phyloP scores from a whole-genome alignment of 495 filamentous ascomycete species.

The Aspergillus avenaceus region DNA sequence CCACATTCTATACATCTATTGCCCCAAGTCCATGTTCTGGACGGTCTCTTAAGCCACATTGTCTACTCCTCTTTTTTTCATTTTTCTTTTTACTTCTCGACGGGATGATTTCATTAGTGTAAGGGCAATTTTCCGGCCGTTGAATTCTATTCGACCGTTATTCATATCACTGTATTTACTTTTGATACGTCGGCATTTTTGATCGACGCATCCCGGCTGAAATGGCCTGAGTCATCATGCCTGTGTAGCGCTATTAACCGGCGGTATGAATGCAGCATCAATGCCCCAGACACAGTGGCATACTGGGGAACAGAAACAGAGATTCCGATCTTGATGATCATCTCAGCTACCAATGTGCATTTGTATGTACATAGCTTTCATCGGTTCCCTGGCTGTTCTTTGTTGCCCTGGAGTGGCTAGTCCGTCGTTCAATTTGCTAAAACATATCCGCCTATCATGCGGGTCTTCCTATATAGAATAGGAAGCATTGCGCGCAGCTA shows the following conservation, averaged over 20 bases:
- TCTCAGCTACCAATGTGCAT: slow-evolving; percentile 7
- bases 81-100: background rate
- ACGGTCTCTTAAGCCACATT: slow-evolving; percentile 6
- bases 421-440: background rate
- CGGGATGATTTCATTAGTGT: slow-evolving; percentile 1
- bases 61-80: background rate
- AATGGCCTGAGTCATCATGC: slow-evolving; percentile 11
- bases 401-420: slow-evolving; percentile 2
- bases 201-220: slow-evolving; percentile 14
- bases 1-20: slow-evolving; percentile 4
- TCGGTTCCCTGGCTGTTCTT: slow-evolving; percentile 4
- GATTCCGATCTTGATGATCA: slow-evolving; percentile 21
- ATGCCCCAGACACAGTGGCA: slow-evolving; percentile 10
- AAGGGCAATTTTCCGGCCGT: background rate
- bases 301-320: slow-evolving; percentile 16
- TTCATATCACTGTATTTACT: slow-evolving; percentile 1
- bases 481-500: slow-evolving; percentile 1
- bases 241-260: slow-evolving; percentile 13
- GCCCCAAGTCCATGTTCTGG: slow-evolving; percentile 2
- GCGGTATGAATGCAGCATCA: slow-evolving; percentile 9
- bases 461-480: background rate
- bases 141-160: slow-evolving; percentile 1
- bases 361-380: background rate
- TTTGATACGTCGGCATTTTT: slow-evolving; percentile 12
- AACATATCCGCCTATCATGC: background rate